Percentiles rank a stretch among this genome's conserved stretches.
phyloP scores from a whole-genome alignment of 306 rosid species.

The Spatholobus suberectus region DNA sequence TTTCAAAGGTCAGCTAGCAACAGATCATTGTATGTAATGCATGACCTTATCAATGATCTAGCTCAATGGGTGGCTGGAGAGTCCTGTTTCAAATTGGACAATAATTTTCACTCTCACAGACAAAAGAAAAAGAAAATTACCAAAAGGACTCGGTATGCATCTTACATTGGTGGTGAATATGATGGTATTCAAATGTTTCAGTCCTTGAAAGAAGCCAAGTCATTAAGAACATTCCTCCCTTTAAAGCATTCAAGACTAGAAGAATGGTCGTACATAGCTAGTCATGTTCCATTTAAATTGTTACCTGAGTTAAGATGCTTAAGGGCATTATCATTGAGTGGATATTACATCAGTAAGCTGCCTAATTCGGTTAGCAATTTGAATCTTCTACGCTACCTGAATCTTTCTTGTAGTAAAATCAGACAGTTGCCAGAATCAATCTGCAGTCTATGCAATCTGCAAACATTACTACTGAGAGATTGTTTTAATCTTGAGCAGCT shows the following conservation, averaged over 20 bases:
- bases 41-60: constrained; percentile 14
- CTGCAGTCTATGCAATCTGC: constrained; percentile 33
- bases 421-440: constrained; percentile 18
- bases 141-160: constrained; percentile 30
- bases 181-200: constrained; percentile 1
- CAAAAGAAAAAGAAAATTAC: neutral
- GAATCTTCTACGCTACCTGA: constrained; percentile 41
- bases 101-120: neutral
- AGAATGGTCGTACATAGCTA: constrained; percentile 1
- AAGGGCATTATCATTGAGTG: neutral
- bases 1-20: constrained; percentile 22
- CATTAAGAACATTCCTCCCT: constrained; percentile 25
- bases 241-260: neutral
- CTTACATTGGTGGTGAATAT: constrained; percentile 26
- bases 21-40: constrained; percentile 10
- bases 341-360: neutral
- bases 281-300: neutral
- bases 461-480: constrained; percentile 16
- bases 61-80: neutral
- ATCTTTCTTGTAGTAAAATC: constrained; percentile 10
- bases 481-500: constrained; percentile 22
- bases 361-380: constrained; percentile 26
- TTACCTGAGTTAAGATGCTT: neutral
- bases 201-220: constrained; percentile 2
- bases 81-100: constrained; percentile 11